Evolutionary conservation across 23 red algal genomes (phyloP).

Genomic region (Agarophyton chilense): DNA sequence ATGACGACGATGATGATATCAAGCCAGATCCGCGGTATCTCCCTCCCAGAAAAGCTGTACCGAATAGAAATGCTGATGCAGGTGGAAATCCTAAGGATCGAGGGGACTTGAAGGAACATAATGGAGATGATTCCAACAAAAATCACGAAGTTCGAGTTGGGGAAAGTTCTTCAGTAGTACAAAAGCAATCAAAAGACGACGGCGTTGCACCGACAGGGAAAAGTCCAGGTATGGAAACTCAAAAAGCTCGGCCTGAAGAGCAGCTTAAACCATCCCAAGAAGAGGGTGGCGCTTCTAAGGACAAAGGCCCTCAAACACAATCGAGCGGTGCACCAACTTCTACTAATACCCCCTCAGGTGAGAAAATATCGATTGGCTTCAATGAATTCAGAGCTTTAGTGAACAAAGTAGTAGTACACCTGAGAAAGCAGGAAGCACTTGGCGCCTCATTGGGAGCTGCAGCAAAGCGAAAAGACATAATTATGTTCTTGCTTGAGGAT

Average conservation of each 20-base stretch:
- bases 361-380: constrained; percentile 80
- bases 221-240: not conserved
- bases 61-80: not conserved
- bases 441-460: constrained; percentile 29
- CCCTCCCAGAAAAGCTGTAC: not conserved
- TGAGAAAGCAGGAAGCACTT: constrained; percentile 74
- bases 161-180: not conserved
- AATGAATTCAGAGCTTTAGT: constrained; percentile 82
- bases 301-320: not conserved
- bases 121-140: too few species aligned
- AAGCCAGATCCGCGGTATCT: not conserved
- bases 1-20: constrained; percentile 12
- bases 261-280: not conserved
- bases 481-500: constrained; percentile 79
- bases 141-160: not conserved
- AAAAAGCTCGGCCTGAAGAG: not conserved
- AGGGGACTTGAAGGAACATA: not conserved
- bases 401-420: constrained; percentile 87
- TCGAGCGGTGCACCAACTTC: not conserved
- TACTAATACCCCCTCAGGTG: not conserved
- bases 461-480: constrained; percentile 62
- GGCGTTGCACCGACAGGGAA: not conserved
- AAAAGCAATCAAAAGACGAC: not conserved
- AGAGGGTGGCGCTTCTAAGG: not conserved
- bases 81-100: not conserved